A percentile compares a stretch with the other conserved stretches of the same genome.
These are phyloP conservation scores for Cyberlindnera maclurae DNA, from an alignment of 805 yeast genomes.

Conservation along the genomic window DNA sequence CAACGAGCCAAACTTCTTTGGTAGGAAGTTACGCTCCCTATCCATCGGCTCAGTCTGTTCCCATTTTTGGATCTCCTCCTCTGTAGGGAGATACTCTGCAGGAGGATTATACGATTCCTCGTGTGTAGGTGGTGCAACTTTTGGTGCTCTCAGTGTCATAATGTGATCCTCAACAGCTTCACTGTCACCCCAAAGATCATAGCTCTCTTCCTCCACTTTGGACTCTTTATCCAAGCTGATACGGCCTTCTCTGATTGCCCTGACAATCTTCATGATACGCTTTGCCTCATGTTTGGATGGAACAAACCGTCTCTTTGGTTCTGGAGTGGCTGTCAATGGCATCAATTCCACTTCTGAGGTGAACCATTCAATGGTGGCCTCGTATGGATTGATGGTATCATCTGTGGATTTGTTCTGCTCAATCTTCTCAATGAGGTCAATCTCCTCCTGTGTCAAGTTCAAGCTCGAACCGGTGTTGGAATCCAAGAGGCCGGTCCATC, in stretches of 20 bases:
- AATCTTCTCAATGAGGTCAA: conserved; percentile 79
- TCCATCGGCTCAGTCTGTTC: conserved; percentile 64
- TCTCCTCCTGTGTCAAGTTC: conserved; percentile 79
- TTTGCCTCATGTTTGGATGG: conserved; percentile 97
- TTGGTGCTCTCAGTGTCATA: conserved; percentile 93
- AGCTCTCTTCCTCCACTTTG: conserved; percentile 45
- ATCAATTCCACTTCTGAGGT: conserved; percentile 74
- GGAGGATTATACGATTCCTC: conserved; percentile 98
- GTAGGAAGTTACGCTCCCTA: conserved; percentile 71
- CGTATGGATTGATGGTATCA: conserved; percentile 78
- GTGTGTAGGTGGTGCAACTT: conserved; percentile 90
- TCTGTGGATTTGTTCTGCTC: conserved; percentile 82
- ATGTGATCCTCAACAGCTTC: conserved; percentile 65
- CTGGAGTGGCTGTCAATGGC: conserved; percentile 93
- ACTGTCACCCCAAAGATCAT: conserved; percentile 83
- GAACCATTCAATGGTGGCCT: conserved; percentile 94
- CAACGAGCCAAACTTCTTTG: conserved; percentile 73
- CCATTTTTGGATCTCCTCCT: conserved; percentile 72
- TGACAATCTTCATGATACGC: conserved; percentile 91
- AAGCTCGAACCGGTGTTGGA: conserved; percentile 79
- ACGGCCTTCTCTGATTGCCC: conserved; percentile 94
- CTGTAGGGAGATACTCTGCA: conserved; percentile 78
- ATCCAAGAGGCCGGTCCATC: conserved; percentile 96
- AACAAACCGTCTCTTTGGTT: conserved; percentile 93
- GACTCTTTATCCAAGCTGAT: conserved; percentile 65